phyloP scores from a whole-genome alignment of 495 filamentous ascomycete genomes.

The Penicillium bovifimosum region DNA sequence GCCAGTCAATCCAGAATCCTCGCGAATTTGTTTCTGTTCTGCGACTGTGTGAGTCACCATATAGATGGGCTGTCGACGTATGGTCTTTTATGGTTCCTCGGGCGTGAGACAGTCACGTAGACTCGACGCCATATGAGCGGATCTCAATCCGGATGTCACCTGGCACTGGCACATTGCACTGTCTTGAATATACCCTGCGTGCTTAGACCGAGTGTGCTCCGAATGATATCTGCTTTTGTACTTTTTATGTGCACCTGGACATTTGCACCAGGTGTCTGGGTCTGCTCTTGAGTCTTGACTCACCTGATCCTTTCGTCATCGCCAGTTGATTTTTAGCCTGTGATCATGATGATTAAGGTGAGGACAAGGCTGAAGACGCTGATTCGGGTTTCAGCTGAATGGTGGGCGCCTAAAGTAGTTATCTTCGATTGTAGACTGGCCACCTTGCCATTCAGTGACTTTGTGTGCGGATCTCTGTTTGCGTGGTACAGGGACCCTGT shows the following conservation, averaged over 20 bases:
- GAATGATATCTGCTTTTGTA: not conserved
- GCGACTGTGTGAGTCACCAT: not conserved
- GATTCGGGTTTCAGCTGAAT: not conserved
- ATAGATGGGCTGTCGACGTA: not conserved
- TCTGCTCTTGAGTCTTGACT: not conserved
- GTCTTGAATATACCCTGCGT: not conserved
- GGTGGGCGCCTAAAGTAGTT: not conserved
- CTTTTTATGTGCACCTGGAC: not conserved
- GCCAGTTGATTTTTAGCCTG: not conserved
- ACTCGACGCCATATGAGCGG: not conserved
- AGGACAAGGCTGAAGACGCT: not conserved
- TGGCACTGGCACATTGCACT: not conserved
- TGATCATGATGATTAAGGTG: not conserved
- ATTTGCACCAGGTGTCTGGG: not conserved
- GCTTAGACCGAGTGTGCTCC: not conserved
- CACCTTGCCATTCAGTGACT: not conserved
- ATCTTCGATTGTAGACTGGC: not conserved
- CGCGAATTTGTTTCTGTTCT: not conserved
- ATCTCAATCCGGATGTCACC: not conserved
- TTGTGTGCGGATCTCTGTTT: not conserved
- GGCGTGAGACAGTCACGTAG: not conserved
- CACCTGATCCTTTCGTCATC: not conserved
- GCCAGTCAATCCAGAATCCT: not conserved
- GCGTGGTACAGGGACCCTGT: not conserved
- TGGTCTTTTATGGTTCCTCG: not conserved